Evolutionary conservation across 768 basidiomycete genomes (phyloP), one percentile per base, ranked within the genome.

Genomic region (Cyclocybe aegerita): DNA sequence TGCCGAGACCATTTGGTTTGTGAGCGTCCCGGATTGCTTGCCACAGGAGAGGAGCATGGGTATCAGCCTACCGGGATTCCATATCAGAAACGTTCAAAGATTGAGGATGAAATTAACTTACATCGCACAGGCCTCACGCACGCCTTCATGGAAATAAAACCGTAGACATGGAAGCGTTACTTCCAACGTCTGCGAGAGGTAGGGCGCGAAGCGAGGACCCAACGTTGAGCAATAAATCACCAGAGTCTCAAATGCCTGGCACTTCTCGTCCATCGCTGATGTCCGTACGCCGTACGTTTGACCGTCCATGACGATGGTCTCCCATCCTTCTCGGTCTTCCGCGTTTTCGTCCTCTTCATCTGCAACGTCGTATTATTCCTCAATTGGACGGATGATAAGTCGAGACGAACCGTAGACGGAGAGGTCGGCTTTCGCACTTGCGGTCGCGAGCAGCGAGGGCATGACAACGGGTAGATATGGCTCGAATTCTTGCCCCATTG

Each of bases 71-170:
- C 8, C 38, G 14, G 32, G 23, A 35, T 4, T 38, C 15, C 41
- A 53, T 9, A 35, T 40, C 31, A 37, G 31, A 12, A 14, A 16
- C n/a, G 29, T 34, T 11, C 23, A 10, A 32, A 39, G 5, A 2
- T 42, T 4, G 11, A 9, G 16, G 14, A 9, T 29, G n/a, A 48
- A 17, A 7, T 30, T 11, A 16, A 73, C 83, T 44, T 57, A 92
- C 90, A 90, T 74, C 0, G 85, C 84, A 62, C 76, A 83, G 0
- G 88, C 87, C 62, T 93, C 90, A 15, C 90, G 65, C 0, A 93
- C 90, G 1, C 90, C 89, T 48, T 93, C 90, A 55, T 93, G 90
- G 68, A 90, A 90, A 62, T 85, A 87, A 60, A 91, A 93, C 38
- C 78, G 70, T 40, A 93, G 61, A 1, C 81, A 81, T 0, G 87